Percentiles rank a stretch among this genome's conserved stretches.
Evolutionary conservation across 2,329 filamentous ascomycete species (phyloP).

Genomic region (Metarhizium robertsii): DNA sequence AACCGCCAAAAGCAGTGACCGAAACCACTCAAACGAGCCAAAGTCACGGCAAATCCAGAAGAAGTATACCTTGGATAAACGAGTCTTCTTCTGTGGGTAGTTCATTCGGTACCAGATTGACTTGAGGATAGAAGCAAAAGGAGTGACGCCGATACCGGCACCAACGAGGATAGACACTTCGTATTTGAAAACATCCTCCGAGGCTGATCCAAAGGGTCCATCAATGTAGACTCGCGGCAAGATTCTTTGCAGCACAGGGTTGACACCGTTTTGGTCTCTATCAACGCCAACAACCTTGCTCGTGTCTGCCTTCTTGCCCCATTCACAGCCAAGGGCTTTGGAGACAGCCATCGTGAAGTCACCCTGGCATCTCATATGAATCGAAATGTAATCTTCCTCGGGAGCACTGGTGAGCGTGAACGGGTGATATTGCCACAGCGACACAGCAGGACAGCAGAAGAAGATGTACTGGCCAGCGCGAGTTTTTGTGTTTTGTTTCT

Average conservation of each 20-base stretch:
- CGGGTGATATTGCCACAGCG: conserved; percentile 81
- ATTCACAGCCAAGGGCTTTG: conserved; percentile 65
- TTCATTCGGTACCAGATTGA: conserved; percentile 93
- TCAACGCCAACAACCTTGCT: conserved; percentile 64
- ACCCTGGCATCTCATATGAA: conserved; percentile 75
- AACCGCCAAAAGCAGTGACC: conserved; percentile 72
- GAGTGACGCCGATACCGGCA: conserved; percentile 78
- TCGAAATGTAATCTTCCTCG: conserved; percentile 83
- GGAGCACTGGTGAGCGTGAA: conserved; percentile 81
- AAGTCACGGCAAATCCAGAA: conserved; percentile 90
- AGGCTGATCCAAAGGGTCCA: conserved; percentile 77
- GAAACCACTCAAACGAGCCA: conserved; percentile 84
- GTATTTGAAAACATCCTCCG: conserved; percentile 85
- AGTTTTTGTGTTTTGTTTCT: conserved; percentile 79
- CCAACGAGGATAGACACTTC: conserved; percentile 72
- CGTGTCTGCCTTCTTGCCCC: conserved; percentile 43
- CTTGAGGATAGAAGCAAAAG: conserved; percentile 79
- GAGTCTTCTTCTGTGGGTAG: conserved; percentile 70
- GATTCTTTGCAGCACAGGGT: conserved; percentile 62
- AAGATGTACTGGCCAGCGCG: conserved; percentile 82
- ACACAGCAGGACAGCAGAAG: conserved; percentile 77
- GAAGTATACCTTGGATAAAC: conserved; percentile 80
- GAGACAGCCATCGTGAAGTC: conserved; percentile 69
- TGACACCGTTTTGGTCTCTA: conserved; percentile 46
- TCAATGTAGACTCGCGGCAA: conserved; percentile 76